Percentiles rank a stretch among this genome's conserved stretches.
phyloP scores from a whole-genome alignment of 257 asterid genomes.

The Schizonepeta tenuifolia region DNA sequence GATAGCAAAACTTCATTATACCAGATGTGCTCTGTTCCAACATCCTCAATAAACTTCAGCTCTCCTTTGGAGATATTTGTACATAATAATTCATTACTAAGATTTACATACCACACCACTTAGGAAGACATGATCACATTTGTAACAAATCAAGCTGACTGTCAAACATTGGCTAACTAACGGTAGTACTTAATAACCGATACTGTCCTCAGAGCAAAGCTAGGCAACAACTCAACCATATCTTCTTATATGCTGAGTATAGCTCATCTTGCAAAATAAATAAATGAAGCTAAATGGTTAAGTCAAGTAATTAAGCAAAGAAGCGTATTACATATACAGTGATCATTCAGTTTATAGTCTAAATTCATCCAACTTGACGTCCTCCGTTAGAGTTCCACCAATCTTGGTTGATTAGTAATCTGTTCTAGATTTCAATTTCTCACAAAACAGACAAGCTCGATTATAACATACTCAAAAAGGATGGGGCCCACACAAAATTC shows the following conservation, averaged over 20 bases:
- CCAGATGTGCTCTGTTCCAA: too few species aligned
- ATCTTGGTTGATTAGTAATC: background rate
- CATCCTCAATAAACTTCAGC: background rate
- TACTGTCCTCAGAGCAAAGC: background rate
- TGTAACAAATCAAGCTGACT: conserved; percentile 12
- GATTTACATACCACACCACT: background rate
- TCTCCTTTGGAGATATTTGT: conserved; percentile 4
- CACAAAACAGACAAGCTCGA: too few species aligned
- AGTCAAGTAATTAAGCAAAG: background rate
- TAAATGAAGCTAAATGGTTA: background rate
- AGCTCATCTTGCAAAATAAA: background rate
- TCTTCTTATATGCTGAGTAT: background rate
- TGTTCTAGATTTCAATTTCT: conserved; percentile 8
- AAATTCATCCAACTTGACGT: background rate
- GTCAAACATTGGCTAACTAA: background rate
- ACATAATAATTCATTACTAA: background rate
- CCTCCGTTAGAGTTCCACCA: too few species aligned
- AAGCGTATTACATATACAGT: background rate
- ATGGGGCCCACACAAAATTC: too few species aligned
- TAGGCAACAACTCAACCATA: background rate
- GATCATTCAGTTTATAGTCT: background rate
- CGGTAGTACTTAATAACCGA: background rate
- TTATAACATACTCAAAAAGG: too few species aligned
- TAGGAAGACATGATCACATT: background rate
- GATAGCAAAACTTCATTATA: too few species aligned